Evolutionary conservation across 345 rosid genomes (phyloP).

Genomic region (Euphorbia peplus): DNA sequence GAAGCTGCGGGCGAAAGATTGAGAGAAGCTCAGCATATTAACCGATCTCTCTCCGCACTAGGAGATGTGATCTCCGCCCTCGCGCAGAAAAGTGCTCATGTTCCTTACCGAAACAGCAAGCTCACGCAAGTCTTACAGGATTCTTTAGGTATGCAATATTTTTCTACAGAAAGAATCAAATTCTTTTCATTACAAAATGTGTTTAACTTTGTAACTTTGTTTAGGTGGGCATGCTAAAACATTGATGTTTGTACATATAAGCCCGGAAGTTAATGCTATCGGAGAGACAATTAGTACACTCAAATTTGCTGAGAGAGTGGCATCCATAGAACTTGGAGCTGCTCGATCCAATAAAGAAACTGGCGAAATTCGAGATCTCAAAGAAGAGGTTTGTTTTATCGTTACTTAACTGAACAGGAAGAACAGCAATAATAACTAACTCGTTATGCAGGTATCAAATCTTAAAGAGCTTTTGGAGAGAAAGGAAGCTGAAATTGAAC

Average conservation of each 20-base stretch:
- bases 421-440: neutral
- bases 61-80: constrained; percentile 97
- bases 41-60: constrained; percentile 85
- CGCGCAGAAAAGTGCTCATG: constrained; percentile 86
- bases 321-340: constrained; percentile 92
- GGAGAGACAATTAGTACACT: constrained; percentile 96
- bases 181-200: neutral
- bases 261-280: constrained; percentile 72
- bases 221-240: constrained; percentile 98
- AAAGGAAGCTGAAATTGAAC: constrained; percentile 86
- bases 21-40: constrained; percentile 97
- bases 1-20: constrained; percentile 96
- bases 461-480: constrained; percentile 73
- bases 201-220: neutral
- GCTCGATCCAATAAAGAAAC: constrained; percentile 91
- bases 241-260: constrained; percentile 91
- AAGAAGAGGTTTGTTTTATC: constrained; percentile 66
- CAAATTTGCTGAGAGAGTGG: constrained; percentile 94
- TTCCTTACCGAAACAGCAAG: constrained; percentile 96
- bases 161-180: neutral
- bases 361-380: constrained; percentile 83
- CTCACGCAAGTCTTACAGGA: constrained; percentile 95
- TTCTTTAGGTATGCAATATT: constrained; percentile 61
- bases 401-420: neutral
- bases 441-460: constrained; percentile 53